Evolutionary conservation across 495 filamentous ascomycete species (phyloP), one percentile per base, ranked within the genome.

Genomic region (Neurospora cerealis): DNA sequence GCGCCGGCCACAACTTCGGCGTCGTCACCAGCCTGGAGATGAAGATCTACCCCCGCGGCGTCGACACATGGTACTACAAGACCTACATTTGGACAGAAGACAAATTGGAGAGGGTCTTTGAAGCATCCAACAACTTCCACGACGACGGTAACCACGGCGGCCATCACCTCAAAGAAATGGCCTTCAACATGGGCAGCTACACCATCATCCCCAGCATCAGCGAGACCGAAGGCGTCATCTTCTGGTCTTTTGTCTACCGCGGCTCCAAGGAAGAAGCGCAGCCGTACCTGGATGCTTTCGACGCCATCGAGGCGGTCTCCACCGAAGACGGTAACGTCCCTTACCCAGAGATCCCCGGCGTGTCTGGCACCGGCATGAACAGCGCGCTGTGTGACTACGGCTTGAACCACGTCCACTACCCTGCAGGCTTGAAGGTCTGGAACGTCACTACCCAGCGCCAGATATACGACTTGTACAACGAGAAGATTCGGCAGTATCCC

Each of bases 1-100:
- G 89, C 5, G 89, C 88, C 40, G 89, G 89, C 6, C 86, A 89
- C 77, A 90, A 91, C 78, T 91, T 90, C 72, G 89, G 88, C 69
- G 87, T 91, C 77, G 85, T 91, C 34, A 86, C 83, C 15, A 85
- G 83, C 10, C 77, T 86, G 39, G 85, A 82, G 32, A 75, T 75
- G 48, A 86, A 86, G 78, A 80, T 88, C 69, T 87, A 86, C 77
- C 83, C 86, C 40, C 54, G 76, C 46, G 32, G 44, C 24, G 19
- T 77, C 48, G 69, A 62, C 42, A 75, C 84, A 70, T 87, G 83
- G 82, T 79, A 84, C 15, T 84, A 84, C 40, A 81, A 82, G 69
- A 85, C 81, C 0, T 74, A 87, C 72, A 83, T 81, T 32, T 89
- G 86, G 80, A 81, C 75, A 21, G 81, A 82, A 37, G 84, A 86